Percentiles rank a stretch among this genome's conserved stretches.
Conservation (phyloP, 805 yeast genomes). For the Myxozyma kluyveri region DNA sequence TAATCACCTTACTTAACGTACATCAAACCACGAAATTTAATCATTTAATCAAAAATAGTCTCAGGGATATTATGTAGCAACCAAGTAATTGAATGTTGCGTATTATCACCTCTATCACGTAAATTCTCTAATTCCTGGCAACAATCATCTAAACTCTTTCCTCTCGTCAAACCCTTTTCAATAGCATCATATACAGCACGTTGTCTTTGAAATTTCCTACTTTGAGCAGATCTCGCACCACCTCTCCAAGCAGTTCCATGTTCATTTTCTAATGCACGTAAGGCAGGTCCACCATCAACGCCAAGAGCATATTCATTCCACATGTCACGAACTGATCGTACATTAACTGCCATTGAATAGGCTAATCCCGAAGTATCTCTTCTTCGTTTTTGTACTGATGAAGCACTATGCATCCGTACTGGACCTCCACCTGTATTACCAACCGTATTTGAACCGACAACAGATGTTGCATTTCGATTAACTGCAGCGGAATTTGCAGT, state of each 20-base stretch:
- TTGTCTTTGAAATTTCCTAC: conserved; percentile 26
- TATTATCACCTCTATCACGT: conserved; percentile 19
- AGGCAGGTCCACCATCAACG: conserved; percentile 23
- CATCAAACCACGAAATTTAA: too few species aligned
- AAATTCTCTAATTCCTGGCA: conserved; percentile 23
- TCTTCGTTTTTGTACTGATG: conserved; percentile 2
- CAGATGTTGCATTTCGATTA: neutral
- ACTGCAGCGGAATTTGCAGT: neutral
- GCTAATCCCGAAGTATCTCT: conserved; percentile 4
- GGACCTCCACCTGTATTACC: neutral
- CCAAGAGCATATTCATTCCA: conserved; percentile 28
- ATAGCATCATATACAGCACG: conserved; percentile 23
- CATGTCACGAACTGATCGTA: conserved; percentile 22
- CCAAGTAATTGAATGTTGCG: conserved; percentile 24
- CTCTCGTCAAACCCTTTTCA: conserved; percentile 19
- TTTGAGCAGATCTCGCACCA: conserved; percentile 27
- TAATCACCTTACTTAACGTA: neutral
- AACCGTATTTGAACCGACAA: neutral
- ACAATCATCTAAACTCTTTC: conserved; percentile 24
- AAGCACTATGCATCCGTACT: neutral
- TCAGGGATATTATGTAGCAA: conserved; percentile 21
- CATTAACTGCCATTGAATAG: conserved; percentile 27
- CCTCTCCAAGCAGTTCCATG: conserved; percentile 30
- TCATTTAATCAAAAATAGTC: conserved; percentile 20
- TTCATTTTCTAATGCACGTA: conserved; percentile 18